These are phyloP conservation scores for Solidago caesia DNA, from an alignment of 129 eudicot genomes.

Conservation along the genomic window DNA sequence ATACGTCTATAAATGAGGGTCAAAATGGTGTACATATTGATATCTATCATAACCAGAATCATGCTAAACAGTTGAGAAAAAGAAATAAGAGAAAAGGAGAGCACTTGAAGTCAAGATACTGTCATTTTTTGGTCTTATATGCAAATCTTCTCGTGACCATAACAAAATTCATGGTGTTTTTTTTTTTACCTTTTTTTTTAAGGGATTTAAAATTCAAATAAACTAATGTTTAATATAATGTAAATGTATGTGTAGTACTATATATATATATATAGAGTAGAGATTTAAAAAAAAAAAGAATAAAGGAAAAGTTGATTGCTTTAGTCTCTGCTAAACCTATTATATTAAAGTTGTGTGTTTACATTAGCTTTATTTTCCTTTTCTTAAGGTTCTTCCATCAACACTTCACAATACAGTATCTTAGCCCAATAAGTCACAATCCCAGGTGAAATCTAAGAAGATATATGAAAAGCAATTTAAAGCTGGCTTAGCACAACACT, in stretches of 20 bases:
- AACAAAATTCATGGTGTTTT: conserved; percentile 38
- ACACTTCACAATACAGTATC: conserved; percentile 27
- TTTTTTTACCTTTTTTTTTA: too few species aligned
- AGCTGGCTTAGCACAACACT: conserved; percentile 53
- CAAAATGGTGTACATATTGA: conserved; percentile 22
- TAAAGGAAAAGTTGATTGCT: conserved; percentile 40
- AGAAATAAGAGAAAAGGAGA: conserved; percentile 40
- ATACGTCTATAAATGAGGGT: conserved; percentile 11
- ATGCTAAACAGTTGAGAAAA: conserved; percentile 7
- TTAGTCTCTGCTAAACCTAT: conserved; percentile 33
- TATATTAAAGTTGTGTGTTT: conserved; percentile 26
- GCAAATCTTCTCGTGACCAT: conserved; percentile 61
- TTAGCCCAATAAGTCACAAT: conserved; percentile 20
- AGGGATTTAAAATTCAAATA: too few species aligned
- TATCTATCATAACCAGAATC: neutral
- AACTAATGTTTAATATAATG: neutral
- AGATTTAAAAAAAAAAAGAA: conserved; percentile 29
- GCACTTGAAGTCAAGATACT: conserved; percentile 60
- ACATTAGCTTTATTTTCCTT: conserved; percentile 33
- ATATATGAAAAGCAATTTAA: conserved; percentile 59
- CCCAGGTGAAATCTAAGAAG: conserved; percentile 54
- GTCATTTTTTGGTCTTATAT: conserved; percentile 52
- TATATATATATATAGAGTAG: neutral
- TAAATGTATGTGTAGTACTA: conserved; percentile 12
- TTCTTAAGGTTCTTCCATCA: conserved; percentile 22